phyloP scores from a whole-genome alignment of 2,329 filamentous ascomycete genomes.

The Helotiales sp. region DNA sequence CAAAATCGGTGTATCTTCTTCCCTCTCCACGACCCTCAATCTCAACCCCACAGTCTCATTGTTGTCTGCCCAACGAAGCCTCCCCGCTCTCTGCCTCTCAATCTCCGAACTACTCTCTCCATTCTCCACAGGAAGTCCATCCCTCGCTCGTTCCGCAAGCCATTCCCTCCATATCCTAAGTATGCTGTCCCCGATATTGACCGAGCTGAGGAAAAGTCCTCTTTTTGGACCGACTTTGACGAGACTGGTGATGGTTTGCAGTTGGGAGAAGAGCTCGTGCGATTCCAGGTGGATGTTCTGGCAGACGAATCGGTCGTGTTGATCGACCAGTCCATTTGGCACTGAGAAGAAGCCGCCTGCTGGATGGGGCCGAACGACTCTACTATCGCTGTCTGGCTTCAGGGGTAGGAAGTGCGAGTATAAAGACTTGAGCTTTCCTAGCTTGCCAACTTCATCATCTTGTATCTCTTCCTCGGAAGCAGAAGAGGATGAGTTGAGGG shows the following conservation, averaged over 20 bases:
- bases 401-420: constrained; percentile 76
- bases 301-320: constrained; percentile 53
- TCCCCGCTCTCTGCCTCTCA: constrained; percentile 39
- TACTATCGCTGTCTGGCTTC: constrained; percentile 57
- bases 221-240: constrained; percentile 66
- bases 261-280: constrained; percentile 74
- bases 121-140: neutral
- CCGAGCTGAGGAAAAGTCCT: constrained; percentile 66
- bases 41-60: constrained; percentile 69
- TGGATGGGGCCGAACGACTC: constrained; percentile 47
- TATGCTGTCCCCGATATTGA: constrained; percentile 70
- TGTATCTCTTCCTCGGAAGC: constrained; percentile 42
- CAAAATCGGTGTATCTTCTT: constrained; percentile 54
- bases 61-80: constrained; percentile 71
- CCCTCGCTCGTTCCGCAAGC: constrained; percentile 52
- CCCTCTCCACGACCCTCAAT: constrained; percentile 65
- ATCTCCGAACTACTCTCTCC: neutral
- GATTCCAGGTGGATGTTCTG: constrained; percentile 70
- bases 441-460: constrained; percentile 46
- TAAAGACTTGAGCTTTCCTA: constrained; percentile 51
- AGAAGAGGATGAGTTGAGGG: constrained; percentile 47
- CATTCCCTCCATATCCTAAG: constrained; percentile 75
- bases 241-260: constrained; percentile 71
- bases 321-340: constrained; percentile 33
- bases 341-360: constrained; percentile 46